Evolutionary conservation across 306 rosid species (phyloP), one percentile per base, ranked within the genome.

Genomic region (Quercus ilex): DNA sequence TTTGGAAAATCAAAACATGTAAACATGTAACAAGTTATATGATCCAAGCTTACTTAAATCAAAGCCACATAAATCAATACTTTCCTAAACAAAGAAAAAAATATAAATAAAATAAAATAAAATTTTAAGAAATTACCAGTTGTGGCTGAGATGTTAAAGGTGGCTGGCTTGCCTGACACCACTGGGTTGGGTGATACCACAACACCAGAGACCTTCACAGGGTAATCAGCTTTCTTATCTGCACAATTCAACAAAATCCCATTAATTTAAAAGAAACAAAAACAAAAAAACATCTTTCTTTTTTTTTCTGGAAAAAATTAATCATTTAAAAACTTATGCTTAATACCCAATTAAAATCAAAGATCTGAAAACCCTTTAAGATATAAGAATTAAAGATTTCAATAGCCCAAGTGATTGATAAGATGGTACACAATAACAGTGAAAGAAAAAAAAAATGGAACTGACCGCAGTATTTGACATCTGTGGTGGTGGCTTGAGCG

Each of bases 81-180:
- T 26, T 33, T 11, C 1, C n/a, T 14, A 62, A 25, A 5, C 38
- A 2, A 67, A 31, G 6, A 17, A 67, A 67, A 67, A 19, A 23
- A 6, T 65, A 31, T 14, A 41, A 41, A 8, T 41, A 8, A 7
- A 7, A 6, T 35, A 35, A 35, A 35, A 38, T 2, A 30, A 19
- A 25, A 2, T 15, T 0, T 41, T 30, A 31, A 65, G 72, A 78
- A 23, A 64, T 80, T 80, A 94, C 97, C 91, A 51, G 99, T 79
- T 67, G 90, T 58, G 82, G 97, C 99, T 28, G 88, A 87, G 79
- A 94, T 89, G 74, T 83, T 90, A 74, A 94, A 94, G 80, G 85
- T 88, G 15, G 93, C 97, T 8, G 92, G 90, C 21, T 86, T 5
- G 56, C 97, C 97, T 65, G 91, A 82, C 56, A 72, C 84, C 58